These are phyloP conservation scores for Neopestalotiopsis sp. DNA, from an alignment of 2,329 filamentous ascomycete genomes.

Conservation along the genomic window DNA sequence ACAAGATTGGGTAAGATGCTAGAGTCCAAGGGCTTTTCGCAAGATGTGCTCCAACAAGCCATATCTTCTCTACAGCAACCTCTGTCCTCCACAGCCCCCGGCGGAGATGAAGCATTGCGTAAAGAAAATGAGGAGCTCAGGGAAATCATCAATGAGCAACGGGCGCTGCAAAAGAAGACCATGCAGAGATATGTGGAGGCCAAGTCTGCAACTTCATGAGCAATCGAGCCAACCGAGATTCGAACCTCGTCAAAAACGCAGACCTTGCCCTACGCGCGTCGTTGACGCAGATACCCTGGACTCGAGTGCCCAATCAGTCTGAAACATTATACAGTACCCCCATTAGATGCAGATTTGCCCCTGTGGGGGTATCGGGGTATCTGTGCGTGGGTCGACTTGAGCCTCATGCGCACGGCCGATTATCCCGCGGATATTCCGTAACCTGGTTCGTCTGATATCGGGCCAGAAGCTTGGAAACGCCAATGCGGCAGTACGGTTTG, in stretches of 20 bases:
- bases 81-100: slow-evolving; percentile 21
- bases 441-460: neutral
- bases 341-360: neutral
- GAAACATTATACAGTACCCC: slow-evolving; percentile 15
- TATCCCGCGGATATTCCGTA: neutral
- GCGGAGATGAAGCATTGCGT: slow-evolving; percentile 39
- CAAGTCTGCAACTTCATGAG: slow-evolving; percentile 31
- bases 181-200: slow-evolving; percentile 34
- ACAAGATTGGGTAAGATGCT: slow-evolving; percentile 52
- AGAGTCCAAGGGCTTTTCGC: slow-evolving; percentile 50
- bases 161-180: slow-evolving; percentile 46
- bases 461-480: slow-evolving; percentile 16
- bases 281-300: neutral
- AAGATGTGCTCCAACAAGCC: slow-evolving; percentile 53
- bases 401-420: slow-evolving; percentile 13
- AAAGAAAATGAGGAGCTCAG: slow-evolving; percentile 51
- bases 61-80: slow-evolving; percentile 51
- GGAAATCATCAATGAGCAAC: slow-evolving; percentile 50
- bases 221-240: neutral
- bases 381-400: slow-evolving; percentile 9
- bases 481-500: slow-evolving; percentile 21
- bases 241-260: neutral
- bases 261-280: neutral
- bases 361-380: slow-evolving; percentile 10
- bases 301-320: neutral